These are phyloP conservation scores for Ophiosphaerella narmari DNA, from an alignment of 2,329 filamentous ascomycete species.

Conservation along the genomic window DNA sequence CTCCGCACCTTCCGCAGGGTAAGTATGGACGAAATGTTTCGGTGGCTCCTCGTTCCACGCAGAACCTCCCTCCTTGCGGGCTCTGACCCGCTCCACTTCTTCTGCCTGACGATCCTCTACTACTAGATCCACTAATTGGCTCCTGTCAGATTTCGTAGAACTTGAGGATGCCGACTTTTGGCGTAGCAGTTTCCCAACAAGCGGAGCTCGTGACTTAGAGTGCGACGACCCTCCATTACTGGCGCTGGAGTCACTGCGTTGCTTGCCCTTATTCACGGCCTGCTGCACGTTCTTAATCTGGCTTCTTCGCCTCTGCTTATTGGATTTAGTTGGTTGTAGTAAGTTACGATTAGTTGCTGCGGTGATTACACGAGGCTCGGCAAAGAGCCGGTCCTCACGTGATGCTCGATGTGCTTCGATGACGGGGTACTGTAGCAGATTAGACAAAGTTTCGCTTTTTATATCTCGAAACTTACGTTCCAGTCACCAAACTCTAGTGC, in stretches of 20 bases:
- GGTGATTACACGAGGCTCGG: conserved; percentile 58
- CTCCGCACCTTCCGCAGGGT: conserved; percentile 51
- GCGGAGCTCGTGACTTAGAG: conserved; percentile 39
- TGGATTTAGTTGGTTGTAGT: conserved; percentile 57
- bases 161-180: conserved; percentile 54
- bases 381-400: conserved; percentile 66
- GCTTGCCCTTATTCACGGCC: conserved; percentile 50
- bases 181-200: conserved; percentile 48
- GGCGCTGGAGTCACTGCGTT: conserved; percentile 45
- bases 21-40: conserved; percentile 60
- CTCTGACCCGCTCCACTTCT: conserved; percentile 64
- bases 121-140: conserved; percentile 69
- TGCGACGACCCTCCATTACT: conserved; percentile 41
- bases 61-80: conserved; percentile 65
- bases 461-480: conserved; percentile 70
- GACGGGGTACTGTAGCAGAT: conserved; percentile 76
- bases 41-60: conserved; percentile 62
- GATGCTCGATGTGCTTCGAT: conserved; percentile 81
- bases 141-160: conserved; percentile 59
- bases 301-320: conserved; percentile 54
- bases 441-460: conserved; percentile 16
- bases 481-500: conserved; percentile 84
- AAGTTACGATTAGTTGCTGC: conserved; percentile 60
- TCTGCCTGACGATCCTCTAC: conserved; percentile 68
- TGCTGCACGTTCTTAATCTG: conserved; percentile 52